These are phyloP conservation scores for Phytophthora hibernalis DNA, from an alignment of 352 stramenopile genomes.

Conservation along the genomic window DNA sequence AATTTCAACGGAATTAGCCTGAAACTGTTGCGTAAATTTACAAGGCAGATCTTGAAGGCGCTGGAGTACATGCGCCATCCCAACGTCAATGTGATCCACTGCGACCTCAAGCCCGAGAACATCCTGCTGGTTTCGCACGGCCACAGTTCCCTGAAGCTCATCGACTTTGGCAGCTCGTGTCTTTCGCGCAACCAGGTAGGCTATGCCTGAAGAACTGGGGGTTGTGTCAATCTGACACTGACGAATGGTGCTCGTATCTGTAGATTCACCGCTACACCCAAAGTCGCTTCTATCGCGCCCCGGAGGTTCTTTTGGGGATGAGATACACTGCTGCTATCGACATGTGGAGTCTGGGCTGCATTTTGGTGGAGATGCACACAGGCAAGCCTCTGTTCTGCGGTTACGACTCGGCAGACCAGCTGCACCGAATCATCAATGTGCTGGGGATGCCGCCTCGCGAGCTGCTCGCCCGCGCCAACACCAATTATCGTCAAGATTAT, in stretches of 20 bases:
- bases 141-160: conserved; percentile 98
- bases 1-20: conserved; percentile 93
- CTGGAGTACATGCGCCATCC: conserved; percentile 86
- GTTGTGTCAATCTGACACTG: background rate
- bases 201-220: background rate
- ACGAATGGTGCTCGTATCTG: conserved; percentile 2
- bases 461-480: conserved; percentile 91
- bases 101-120: conserved; percentile 99
- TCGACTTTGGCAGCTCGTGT: conserved; percentile 99
- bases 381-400: conserved; percentile 98
- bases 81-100: conserved; percentile 98
- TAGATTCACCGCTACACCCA: conserved; percentile 98
- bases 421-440: conserved; percentile 96
- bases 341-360: conserved; percentile 92
- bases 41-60: conserved; percentile 94
- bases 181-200: conserved; percentile 90
- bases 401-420: conserved; percentile 96
- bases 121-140: conserved; percentile 95
- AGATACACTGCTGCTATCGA: conserved; percentile 87
- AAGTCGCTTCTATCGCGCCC: conserved; percentile 96
- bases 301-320: conserved; percentile 88
- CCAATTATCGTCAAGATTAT: conserved; percentile 88
- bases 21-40: conserved; percentile 96
- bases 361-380: conserved; percentile 98
- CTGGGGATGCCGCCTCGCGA: conserved; percentile 94